Conservation (phyloP, 176 grass and related monocot species). For the Avena sativa region DNA sequence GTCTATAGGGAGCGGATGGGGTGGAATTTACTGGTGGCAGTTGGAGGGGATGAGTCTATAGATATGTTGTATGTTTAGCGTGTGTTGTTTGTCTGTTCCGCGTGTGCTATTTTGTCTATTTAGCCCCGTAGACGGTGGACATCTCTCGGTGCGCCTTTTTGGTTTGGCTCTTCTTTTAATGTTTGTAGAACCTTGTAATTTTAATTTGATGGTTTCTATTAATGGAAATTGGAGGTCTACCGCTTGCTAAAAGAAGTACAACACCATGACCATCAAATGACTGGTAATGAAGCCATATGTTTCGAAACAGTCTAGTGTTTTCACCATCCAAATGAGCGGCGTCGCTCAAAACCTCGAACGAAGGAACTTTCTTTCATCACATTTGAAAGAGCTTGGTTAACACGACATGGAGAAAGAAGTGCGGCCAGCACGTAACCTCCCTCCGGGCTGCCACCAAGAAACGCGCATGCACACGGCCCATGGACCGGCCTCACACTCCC, state of each 20-base stretch:
- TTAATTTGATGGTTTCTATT: not conserved
- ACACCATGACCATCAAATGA: not conserved
- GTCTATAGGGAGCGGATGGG: not conserved
- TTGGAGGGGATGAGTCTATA: not conserved
- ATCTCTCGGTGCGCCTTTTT: not conserved
- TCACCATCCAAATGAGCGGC: not conserved
- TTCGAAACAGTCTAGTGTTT: not conserved
- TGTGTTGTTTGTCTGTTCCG: not conserved
- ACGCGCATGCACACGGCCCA: conserved; percentile 38
- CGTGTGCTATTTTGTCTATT: not conserved
- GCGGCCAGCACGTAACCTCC: conserved; percentile 7
- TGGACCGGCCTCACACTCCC: not conserved
- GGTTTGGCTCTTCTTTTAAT: not conserved
- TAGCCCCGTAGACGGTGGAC: not conserved
- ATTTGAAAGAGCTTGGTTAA: not conserved
- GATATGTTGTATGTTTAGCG: too few species aligned
- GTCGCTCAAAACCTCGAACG: not conserved
- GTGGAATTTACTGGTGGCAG: not conserved
- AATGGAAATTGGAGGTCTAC: not conserved
- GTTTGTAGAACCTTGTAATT: not conserved
- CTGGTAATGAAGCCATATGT: not conserved
- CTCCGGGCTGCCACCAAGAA: too few species aligned
- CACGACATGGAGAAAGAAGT: conserved; percentile 31
- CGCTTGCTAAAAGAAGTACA: not conserved
- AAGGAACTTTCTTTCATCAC: not conserved